phyloP scores from a whole-genome alignment of 2,329 filamentous ascomycete species.

The Nemania bipapillata region DNA sequence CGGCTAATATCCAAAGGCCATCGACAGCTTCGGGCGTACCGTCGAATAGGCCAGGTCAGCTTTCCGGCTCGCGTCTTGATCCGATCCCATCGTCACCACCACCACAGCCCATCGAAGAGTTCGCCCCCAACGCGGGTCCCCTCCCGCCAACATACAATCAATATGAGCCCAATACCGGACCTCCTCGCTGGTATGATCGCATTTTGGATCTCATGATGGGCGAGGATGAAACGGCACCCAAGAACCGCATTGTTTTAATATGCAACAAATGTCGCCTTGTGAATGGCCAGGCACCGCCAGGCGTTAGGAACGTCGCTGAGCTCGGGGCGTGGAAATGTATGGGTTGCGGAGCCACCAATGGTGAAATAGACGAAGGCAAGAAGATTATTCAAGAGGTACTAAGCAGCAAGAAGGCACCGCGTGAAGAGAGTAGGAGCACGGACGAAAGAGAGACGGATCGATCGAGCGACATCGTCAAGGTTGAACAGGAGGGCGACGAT shows the following conservation, averaged over 20 bases:
- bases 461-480: constrained; percentile 42
- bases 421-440: constrained; percentile 35
- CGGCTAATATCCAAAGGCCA: constrained; percentile 69
- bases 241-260: constrained; percentile 89
- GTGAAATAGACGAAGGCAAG: constrained; percentile 78
- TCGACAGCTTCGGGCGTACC: constrained; percentile 48
- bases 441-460: constrained; percentile 41
- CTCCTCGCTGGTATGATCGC: constrained; percentile 88
- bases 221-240: constrained; percentile 91
- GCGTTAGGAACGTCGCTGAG: constrained; percentile 78
- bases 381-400: constrained; percentile 76
- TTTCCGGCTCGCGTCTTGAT: constrained; percentile 35
- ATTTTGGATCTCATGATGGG: constrained; percentile 91
- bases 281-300: constrained; percentile 94
- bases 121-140: constrained; percentile 47
- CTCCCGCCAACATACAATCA: constrained; percentile 50
- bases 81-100: constrained; percentile 44
- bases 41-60: constrained; percentile 41
- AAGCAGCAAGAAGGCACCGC: constrained; percentile 34
- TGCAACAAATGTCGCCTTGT: constrained; percentile 85
- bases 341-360: constrained; percentile 84
- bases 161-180: constrained; percentile 47
- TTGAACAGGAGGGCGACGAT: constrained; percentile 41
- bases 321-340: constrained; percentile 89
- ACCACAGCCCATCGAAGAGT: constrained; percentile 44